Evolutionary conservation across 2,329 filamentous ascomycete species (phyloP).

Genomic region (Ilyonectria robusta): DNA sequence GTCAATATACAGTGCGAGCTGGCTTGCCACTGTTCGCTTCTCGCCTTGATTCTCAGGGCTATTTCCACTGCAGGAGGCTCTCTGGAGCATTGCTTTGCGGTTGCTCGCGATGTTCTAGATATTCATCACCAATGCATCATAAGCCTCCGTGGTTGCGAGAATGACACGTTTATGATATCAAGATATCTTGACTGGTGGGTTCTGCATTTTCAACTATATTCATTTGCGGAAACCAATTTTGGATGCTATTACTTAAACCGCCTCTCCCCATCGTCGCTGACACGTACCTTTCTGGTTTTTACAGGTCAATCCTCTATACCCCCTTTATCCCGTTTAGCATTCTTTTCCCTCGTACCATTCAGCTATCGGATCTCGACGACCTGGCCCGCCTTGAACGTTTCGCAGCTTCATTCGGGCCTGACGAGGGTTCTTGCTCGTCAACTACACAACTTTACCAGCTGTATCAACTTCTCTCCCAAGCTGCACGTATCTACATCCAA

Average conservation of each 20-base stretch:
- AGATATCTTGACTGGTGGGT: slow-evolving; percentile 55
- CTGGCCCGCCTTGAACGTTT: slow-evolving; percentile 49
- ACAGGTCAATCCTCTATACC: slow-evolving; percentile 51
- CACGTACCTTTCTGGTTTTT: no score
- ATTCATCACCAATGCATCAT: slow-evolving; percentile 52
- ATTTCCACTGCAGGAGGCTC: slow-evolving; percentile 10
- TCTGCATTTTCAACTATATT: no score
- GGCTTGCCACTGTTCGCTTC: slow-evolving; percentile 53
- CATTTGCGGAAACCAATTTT: neutral
- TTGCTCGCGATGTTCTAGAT: slow-evolving; percentile 52
- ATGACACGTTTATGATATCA: slow-evolving; percentile 46
- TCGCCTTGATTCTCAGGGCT: slow-evolving; percentile 53
- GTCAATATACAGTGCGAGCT: slow-evolving; percentile 53
- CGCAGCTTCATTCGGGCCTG: slow-evolving; percentile 47
- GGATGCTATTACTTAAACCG: neutral
- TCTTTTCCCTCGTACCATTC: slow-evolving; percentile 51
- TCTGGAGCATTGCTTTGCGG: slow-evolving; percentile 47
- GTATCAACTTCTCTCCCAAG: slow-evolving; percentile 52
- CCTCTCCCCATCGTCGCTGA: neutral
- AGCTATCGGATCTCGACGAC: slow-evolving; percentile 30
- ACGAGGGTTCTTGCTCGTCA: slow-evolving; percentile 27
- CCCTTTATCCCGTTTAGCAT: slow-evolving; percentile 58
- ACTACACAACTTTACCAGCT: slow-evolving; percentile 52
- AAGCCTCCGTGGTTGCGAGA: slow-evolving; percentile 41
- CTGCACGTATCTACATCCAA: slow-evolving; percentile 49